A percentile compares a stretch with the other conserved stretches of the same genome.
phyloP scores from a whole-genome alignment of 1,284 basidiomycete species.

The Sanghuangporus weigelae region DNA sequence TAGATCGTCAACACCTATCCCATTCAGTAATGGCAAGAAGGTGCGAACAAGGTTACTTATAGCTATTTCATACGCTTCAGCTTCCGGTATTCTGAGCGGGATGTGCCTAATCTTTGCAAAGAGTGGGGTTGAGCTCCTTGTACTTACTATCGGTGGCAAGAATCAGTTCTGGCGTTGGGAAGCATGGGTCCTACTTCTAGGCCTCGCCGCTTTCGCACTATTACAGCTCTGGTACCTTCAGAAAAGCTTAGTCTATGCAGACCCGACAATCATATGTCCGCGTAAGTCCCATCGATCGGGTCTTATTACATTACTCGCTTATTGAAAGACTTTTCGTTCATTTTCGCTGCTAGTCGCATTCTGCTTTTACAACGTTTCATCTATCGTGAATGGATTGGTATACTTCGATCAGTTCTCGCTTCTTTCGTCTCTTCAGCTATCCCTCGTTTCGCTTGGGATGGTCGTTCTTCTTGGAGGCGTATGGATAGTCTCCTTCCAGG shows the following conservation, averaged over 20 bases:
- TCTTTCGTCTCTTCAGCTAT: constrained; percentile 64
- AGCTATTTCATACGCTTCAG: constrained; percentile 85
- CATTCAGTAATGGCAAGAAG: constrained; percentile 24
- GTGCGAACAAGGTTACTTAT: constrained; percentile 61
- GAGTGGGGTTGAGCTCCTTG: constrained; percentile 85
- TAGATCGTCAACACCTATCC: constrained; percentile 20
- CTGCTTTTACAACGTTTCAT: constrained; percentile 93
- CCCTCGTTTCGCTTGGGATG: constrained; percentile 78
- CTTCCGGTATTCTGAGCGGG: constrained; percentile 89
- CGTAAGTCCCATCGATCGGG: constrained; percentile 40
- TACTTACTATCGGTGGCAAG: constrained; percentile 72
- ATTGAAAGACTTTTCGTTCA: constrained; percentile 1
- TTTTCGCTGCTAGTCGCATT: constrained; percentile 64
- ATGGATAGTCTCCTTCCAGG: constrained; percentile 79
- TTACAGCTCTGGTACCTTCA: constrained; percentile 91
- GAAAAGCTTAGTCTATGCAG: constrained; percentile 78
- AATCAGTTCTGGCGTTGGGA: constrained; percentile 90
- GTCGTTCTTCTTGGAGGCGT: constrained; percentile 81
- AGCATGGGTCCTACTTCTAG: constrained; percentile 72
- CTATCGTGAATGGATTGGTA: constrained; percentile 82
- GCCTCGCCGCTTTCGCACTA: constrained; percentile 67
- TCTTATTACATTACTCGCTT: neutral
- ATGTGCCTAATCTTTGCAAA: constrained; percentile 94
- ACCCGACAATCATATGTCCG: constrained; percentile 89
- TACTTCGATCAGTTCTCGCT: constrained; percentile 88